A percentile compares a stretch with the other conserved stretches of the same genome.
Evolutionary conservation across 1,284 basidiomycete species (phyloP).

Genomic region (Microbotryum intermedium): DNA sequence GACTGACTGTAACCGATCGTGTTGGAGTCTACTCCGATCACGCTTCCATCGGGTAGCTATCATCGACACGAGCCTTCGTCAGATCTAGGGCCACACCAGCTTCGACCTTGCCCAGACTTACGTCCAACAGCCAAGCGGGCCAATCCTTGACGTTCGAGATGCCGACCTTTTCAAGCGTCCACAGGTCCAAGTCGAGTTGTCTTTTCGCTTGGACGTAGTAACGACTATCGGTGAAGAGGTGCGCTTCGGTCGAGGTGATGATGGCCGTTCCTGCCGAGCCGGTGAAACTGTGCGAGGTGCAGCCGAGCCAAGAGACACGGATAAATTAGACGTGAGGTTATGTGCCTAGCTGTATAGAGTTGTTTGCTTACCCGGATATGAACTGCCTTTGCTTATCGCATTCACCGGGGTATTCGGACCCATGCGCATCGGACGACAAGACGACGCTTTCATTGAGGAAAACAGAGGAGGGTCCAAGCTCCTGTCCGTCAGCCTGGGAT

Average conservation of each 20-base stretch:
- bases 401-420: conserved; percentile 66
- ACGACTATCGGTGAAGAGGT: conserved; percentile 55
- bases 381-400: conserved; percentile 76
- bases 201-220: conserved; percentile 89
- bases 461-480: background rate
- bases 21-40: conserved; percentile 72
- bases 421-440: conserved; percentile 53
- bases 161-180: conserved; percentile 88
- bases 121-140: conserved; percentile 72
- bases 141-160: conserved; percentile 79
- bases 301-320: no score
- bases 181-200: conserved; percentile 72
- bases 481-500: no score
- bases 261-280: conserved; percentile 68
- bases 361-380: conserved; percentile 49
- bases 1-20: conserved; percentile 45
- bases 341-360: no score
- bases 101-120: no score
- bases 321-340: background rate
- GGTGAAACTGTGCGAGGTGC: conserved; percentile 55
- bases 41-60: conserved; percentile 54
- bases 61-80: background rate
- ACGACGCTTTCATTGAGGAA: conserved; percentile 33
- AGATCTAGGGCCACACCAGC: no score
- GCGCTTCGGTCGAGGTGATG: conserved; percentile 10